phyloP scores from a whole-genome alignment of 352 stramenopile species.

The Phytopythium litorale region DNA sequence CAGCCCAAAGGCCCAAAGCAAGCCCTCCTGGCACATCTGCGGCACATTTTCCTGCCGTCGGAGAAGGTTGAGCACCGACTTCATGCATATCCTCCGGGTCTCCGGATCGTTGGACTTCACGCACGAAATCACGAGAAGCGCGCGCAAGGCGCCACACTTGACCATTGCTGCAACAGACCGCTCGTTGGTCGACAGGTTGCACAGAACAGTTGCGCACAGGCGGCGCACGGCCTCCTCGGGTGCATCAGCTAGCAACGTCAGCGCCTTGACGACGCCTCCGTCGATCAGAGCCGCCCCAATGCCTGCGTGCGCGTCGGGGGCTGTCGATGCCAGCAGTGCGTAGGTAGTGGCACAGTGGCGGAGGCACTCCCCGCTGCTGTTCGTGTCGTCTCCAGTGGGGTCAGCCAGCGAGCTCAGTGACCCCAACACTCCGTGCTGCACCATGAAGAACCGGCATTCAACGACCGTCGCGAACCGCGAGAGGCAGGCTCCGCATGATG shows the following conservation, averaged over 20 bases:
- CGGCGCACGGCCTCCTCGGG: conserved; percentile 67
- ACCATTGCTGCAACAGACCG: conserved; percentile 89
- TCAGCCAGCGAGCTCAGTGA: conserved; percentile 48
- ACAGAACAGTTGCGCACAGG: conserved; percentile 86
- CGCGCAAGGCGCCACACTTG: conserved; percentile 83
- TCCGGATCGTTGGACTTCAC: conserved; percentile 79
- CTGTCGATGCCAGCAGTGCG: conserved; percentile 34
- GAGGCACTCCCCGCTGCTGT: conserved; percentile 13
- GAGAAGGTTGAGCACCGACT: conserved; percentile 65
- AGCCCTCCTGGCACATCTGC: conserved; percentile 59
- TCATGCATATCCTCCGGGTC: conserved; percentile 69
- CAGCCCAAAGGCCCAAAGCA: conserved; percentile 65
- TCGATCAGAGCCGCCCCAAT: conserved; percentile 49
- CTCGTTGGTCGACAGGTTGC: conserved; percentile 89
- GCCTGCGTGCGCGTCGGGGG: conserved; percentile 16
- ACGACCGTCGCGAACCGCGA: conserved; percentile 59
- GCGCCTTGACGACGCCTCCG: conserved; percentile 66
- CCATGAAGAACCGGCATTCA: conserved; percentile 48
- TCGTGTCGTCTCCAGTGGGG: conserved; percentile 43
- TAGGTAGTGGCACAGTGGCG: conserved; percentile 66
- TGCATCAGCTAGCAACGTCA: conserved; percentile 58
- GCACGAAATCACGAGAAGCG: conserved; percentile 82
- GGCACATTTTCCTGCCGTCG: conserved; percentile 34
- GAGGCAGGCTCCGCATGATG: conserved; percentile 58
- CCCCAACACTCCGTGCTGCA: conserved; percentile 40